Evolutionary conservation across 2,329 filamentous ascomycete species (phyloP).

Genomic region (Pseudovirgaria hyperparasitica): DNA sequence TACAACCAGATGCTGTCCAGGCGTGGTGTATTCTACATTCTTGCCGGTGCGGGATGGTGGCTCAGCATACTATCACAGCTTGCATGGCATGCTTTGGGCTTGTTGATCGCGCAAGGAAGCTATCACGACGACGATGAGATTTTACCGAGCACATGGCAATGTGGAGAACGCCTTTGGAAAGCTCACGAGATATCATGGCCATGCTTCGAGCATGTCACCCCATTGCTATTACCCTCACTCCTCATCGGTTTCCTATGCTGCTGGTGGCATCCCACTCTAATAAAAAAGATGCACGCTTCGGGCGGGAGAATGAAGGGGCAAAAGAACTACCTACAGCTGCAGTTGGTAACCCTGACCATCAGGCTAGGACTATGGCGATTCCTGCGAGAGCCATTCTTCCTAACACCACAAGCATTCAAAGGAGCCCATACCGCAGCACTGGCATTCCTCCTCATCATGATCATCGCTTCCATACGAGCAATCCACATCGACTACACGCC

Average conservation of each 20-base stretch:
- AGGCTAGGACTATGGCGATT: slow-evolving; percentile 24
- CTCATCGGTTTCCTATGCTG: slow-evolving; percentile 37
- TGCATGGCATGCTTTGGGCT: slow-evolving; percentile 21
- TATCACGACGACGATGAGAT: slow-evolving; percentile 2
- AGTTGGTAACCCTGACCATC: slow-evolving; percentile 44
- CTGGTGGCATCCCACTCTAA: slow-evolving; percentile 60
- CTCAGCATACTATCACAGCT: slow-evolving; percentile 21
- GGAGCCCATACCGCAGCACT: slow-evolving; percentile 44
- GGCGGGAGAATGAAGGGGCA: slow-evolving; percentile 41
- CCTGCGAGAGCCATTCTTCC: slow-evolving; percentile 9
- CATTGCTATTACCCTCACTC: slow-evolving; percentile 24
- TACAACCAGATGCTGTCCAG: slow-evolving; percentile 28
- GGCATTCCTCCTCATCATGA: slow-evolving; percentile 41
- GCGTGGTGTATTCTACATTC: slow-evolving; percentile 29
- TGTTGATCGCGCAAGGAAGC: slow-evolving; percentile 10
- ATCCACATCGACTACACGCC: slow-evolving; percentile 43
- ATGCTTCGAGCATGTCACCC: slow-evolving; percentile 16
- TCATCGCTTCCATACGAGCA: slow-evolving; percentile 37
- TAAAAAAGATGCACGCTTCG: slow-evolving; percentile 49
- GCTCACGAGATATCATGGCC: slow-evolving; percentile 11
- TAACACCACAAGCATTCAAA: slow-evolving; percentile 24
- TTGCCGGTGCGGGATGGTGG: slow-evolving; percentile 32
- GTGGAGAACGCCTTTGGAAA: slow-evolving; percentile 12
- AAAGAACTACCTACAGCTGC: slow-evolving; percentile 52
- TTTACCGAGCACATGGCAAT: slow-evolving; percentile 5